Percentiles rank a stretch among this genome's conserved stretches.
These are phyloP conservation scores for Tolypocladium ophioglossoides DNA, from an alignment of 2,329 filamentous ascomycete species.

Conservation along the genomic window DNA sequence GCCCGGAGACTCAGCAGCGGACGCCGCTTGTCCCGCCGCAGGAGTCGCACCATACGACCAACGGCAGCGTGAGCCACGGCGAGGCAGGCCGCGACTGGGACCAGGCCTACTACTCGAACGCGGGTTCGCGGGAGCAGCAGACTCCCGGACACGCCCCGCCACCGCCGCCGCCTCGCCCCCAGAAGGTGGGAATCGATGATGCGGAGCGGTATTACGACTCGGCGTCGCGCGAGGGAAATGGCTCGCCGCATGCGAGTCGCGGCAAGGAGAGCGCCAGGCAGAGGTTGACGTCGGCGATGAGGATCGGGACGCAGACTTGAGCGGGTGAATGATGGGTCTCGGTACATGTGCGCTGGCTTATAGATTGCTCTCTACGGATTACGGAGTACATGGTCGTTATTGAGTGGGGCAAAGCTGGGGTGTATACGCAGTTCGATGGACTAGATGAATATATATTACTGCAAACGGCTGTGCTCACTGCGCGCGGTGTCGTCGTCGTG, in stretches of 20 bases:
- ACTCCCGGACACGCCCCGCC: constrained; percentile 18
- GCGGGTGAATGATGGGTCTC: background rate
- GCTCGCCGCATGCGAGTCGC: constrained; percentile 1
- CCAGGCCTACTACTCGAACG: constrained; percentile 13
- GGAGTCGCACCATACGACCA: constrained; percentile 10
- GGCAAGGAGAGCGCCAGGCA: constrained; percentile 21
- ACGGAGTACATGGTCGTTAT: too few relatives aligned
- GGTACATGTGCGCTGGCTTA: too few relatives aligned
- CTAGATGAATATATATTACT: too few relatives aligned
- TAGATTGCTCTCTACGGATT: too few relatives aligned
- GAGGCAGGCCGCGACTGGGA: constrained; percentile 17
- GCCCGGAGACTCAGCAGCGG: constrained; percentile 1
- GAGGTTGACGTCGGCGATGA: constrained; percentile 22
- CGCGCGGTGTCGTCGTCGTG: too few relatives aligned
- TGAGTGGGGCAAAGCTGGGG: too few relatives aligned
- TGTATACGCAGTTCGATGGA: too few relatives aligned
- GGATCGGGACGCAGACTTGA: constrained; percentile 8
- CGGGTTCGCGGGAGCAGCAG: constrained; percentile 6
- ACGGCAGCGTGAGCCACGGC: constrained; percentile 11
- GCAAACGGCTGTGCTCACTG: too few relatives aligned
- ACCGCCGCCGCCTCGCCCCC: constrained; percentile 23
- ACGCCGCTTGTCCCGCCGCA: constrained; percentile 9
- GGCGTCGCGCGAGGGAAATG: constrained; percentile 8
- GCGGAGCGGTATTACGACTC: constrained; percentile 21
- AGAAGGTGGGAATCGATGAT: constrained; percentile 25